Evolutionary conservation across 352 stramenopile species (phyloP).

Genomic region (Phytophthora melonis): DNA sequence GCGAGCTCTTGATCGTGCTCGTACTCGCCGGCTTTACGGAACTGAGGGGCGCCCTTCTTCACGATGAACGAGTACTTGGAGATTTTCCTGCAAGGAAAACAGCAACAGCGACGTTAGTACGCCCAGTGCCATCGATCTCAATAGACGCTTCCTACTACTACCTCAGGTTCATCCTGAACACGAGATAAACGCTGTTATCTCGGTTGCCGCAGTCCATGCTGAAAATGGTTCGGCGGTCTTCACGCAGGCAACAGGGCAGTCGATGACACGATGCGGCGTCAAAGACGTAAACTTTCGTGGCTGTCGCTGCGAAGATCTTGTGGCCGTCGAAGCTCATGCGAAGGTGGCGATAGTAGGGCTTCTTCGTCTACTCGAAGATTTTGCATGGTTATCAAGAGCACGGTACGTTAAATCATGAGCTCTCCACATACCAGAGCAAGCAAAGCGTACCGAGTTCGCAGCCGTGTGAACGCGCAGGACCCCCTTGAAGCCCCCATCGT

Average conservation of each 20-base stretch:
- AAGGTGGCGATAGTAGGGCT: slow-evolving; percentile 47
- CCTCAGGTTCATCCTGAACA: slow-evolving; percentile 43
- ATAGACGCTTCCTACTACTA: slow-evolving; percentile 9
- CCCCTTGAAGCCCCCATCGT: slow-evolving; percentile 48
- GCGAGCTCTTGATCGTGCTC: slow-evolving; percentile 41
- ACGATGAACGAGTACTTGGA: slow-evolving; percentile 38
- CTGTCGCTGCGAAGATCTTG: slow-evolving; percentile 46
- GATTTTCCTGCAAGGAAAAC: slow-evolving; percentile 33
- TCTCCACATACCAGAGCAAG: background rate
- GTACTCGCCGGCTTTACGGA: slow-evolving; percentile 40
- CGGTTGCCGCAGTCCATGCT: slow-evolving; percentile 39
- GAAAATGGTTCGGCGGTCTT: slow-evolving; percentile 34
- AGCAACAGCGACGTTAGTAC: background rate
- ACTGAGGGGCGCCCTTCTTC: slow-evolving; percentile 36
- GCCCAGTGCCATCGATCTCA: background rate
- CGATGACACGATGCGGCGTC: slow-evolving; percentile 46
- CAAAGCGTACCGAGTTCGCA: slow-evolving; percentile 34
- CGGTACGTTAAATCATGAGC: background rate
- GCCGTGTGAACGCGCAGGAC: slow-evolving; percentile 63
- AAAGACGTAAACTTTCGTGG: slow-evolving; percentile 41
- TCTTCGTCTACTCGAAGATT: slow-evolving; percentile 31
- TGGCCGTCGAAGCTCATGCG: slow-evolving; percentile 43
- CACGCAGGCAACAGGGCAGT: slow-evolving; percentile 36
- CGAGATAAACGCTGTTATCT: slow-evolving; percentile 44
- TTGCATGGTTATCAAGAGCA: background rate